A percentile compares a stretch with the other conserved stretches of the same genome.
Conservation (phyloP, 1,139 yeast genomes). For the Candida glucosophila region DNA sequence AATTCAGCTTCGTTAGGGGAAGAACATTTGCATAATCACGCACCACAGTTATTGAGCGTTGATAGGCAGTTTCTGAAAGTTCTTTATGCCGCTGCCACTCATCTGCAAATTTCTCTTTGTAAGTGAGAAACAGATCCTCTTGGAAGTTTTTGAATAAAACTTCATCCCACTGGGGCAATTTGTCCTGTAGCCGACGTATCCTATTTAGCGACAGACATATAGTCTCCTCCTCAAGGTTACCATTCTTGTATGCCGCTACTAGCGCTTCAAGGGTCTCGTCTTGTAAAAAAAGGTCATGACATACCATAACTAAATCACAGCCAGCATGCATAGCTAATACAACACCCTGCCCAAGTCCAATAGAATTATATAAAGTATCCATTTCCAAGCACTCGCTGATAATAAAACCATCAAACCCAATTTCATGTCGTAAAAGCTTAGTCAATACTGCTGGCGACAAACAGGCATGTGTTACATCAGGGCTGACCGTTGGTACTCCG, state of each 20-base stretch:
- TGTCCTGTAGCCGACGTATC: slow-evolving; percentile 35
- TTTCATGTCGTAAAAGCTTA: slow-evolving; percentile 42
- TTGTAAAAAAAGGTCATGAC: slow-evolving; percentile 50
- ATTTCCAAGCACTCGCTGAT: slow-evolving; percentile 58
- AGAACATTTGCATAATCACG: slow-evolving; percentile 46
- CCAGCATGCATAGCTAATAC: slow-evolving; percentile 56
- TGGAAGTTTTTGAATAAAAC: slow-evolving; percentile 32
- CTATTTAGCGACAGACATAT: slow-evolving; percentile 35
- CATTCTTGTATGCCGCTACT: slow-evolving; percentile 44
- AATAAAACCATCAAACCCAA: slow-evolving; percentile 53
- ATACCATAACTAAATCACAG: slow-evolving; percentile 58
- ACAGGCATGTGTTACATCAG: slow-evolving; percentile 59
- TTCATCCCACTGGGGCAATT: slow-evolving; percentile 40
- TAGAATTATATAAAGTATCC: slow-evolving; percentile 55
- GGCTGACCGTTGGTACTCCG: slow-evolving; percentile 56
- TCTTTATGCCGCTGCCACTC: slow-evolving; percentile 35
- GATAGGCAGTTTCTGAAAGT: slow-evolving; percentile 43
- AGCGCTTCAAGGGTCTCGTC: slow-evolving; percentile 52
- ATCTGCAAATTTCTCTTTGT: slow-evolving; percentile 21
- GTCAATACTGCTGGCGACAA: slow-evolving; percentile 50
- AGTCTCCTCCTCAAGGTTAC: slow-evolving; percentile 42
- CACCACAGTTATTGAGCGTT: slow-evolving; percentile 46
- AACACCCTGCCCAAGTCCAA: slow-evolving; percentile 63
- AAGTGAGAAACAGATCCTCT: slow-evolving; percentile 19
- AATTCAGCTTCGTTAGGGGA: slow-evolving; percentile 40